These are phyloP conservation scores for Jatropha podagrica DNA, from an alignment of 441 rosid genomes.

Conservation along the genomic window DNA sequence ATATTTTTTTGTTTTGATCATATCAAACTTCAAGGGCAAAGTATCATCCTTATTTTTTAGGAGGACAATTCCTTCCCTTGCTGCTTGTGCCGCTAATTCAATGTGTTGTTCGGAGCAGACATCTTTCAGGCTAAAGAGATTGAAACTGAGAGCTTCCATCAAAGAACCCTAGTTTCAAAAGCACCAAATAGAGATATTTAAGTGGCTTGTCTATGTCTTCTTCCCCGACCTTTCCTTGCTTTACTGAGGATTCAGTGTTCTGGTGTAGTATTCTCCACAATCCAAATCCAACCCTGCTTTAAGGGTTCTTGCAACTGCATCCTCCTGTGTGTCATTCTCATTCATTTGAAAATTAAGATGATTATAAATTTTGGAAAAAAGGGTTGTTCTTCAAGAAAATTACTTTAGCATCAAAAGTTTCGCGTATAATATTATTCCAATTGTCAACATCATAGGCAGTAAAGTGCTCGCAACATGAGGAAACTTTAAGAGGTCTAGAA, in stretches of 20 bases:
- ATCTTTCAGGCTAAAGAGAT: slow-evolving; percentile 34
- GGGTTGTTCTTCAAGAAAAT: neutral
- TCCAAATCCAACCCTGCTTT: slow-evolving; percentile 55
- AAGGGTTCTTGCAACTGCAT: slow-evolving; percentile 42
- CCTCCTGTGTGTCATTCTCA: slow-evolving; percentile 35
- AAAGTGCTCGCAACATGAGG: slow-evolving; percentile 66
- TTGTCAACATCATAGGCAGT: slow-evolving; percentile 67
- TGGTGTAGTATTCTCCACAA: slow-evolving; percentile 39
- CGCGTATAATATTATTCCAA: slow-evolving; percentile 49
- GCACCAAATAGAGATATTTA: slow-evolving; percentile 50
- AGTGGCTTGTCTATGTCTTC: slow-evolving; percentile 48
- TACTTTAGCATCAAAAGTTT: slow-evolving; percentile 54
- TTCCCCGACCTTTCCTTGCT: slow-evolving; percentile 48
- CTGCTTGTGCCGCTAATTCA: slow-evolving; percentile 46
- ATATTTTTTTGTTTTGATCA: slow-evolving; percentile 23
- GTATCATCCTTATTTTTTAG: slow-evolving; percentile 42
- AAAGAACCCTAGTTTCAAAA: slow-evolving; percentile 79
- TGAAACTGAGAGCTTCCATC: slow-evolving; percentile 50
- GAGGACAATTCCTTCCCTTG: slow-evolving; percentile 54
- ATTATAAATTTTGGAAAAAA: no score
- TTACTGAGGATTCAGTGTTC: slow-evolving; percentile 36
- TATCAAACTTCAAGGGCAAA: no score
- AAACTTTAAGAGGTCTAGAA: slow-evolving; percentile 46
- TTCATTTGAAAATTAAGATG: neutral
- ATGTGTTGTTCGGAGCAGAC: slow-evolving; percentile 35